Percentiles rank a stretch among this genome's conserved stretches.
Evolutionary conservation across 163 green algal genomes (phyloP).

Genomic region (Scenedesmus sp.): DNA sequence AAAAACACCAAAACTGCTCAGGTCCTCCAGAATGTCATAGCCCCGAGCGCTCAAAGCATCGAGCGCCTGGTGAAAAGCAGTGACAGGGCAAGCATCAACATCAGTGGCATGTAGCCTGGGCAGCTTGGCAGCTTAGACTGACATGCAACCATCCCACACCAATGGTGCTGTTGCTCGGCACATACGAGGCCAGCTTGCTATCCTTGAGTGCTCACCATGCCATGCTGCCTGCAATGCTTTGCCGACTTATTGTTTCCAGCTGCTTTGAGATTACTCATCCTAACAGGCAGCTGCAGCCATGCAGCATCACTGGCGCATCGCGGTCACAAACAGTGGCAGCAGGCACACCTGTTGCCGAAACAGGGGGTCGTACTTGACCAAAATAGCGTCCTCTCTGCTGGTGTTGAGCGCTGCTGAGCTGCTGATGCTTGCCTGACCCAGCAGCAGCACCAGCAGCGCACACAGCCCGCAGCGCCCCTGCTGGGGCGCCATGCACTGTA

Average conservation of each 20-base stretch:
- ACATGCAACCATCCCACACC: no score
- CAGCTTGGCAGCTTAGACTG: neutral
- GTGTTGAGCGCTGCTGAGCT: neutral
- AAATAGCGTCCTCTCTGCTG: neutral
- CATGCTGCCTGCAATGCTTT: no score
- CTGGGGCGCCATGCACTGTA: neutral
- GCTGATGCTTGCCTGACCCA: slow-evolving; percentile 3
- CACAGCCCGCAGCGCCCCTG: neutral
- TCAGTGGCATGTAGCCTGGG: neutral
- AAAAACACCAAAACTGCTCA: neutral
- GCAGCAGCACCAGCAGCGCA: neutral
- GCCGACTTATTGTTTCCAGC: no score
- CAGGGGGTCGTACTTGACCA: neutral
- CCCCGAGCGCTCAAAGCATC: neutral
- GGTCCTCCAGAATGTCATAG: neutral
- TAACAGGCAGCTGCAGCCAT: neutral
- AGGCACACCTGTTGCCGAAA: neutral
- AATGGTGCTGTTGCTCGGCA: neutral
- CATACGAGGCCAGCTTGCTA: no score
- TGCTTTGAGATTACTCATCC: no score
- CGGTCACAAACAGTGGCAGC: neutral
- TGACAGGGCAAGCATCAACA: neutral
- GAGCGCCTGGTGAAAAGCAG: neutral
- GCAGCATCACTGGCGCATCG: neutral
- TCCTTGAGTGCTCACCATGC: no score